These are phyloP conservation scores for Malassezia globosa DNA, from an alignment of 1,284 basidiomycete species.

Conservation along the genomic window DNA sequence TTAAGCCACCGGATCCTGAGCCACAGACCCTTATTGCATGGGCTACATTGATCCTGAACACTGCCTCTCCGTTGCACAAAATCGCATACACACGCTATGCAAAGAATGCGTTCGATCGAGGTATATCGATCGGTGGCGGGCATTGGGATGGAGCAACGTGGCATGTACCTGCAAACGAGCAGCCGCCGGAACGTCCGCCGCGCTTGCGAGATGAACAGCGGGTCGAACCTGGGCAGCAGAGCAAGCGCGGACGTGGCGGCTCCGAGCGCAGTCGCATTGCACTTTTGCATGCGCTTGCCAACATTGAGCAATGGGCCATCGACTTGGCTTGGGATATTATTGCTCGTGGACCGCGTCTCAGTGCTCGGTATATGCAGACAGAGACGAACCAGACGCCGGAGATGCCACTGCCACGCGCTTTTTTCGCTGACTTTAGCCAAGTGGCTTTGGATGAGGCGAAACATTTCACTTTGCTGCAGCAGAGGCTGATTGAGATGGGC, in stretches of 20 bases:
- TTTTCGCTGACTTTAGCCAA: slow-evolving; percentile 47
- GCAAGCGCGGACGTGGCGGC: slow-evolving; percentile 54
- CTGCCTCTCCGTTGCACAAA: slow-evolving; percentile 60
- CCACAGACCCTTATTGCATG: slow-evolving; percentile 58
- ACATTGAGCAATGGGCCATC: slow-evolving; percentile 78
- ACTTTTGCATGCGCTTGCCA: slow-evolving; percentile 70
- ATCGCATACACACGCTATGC: slow-evolving; percentile 62
- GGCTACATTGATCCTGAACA: slow-evolving; percentile 64
- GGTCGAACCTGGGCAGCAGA: slow-evolving; percentile 58
- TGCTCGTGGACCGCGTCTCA: slow-evolving; percentile 51
- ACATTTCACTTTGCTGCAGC: slow-evolving; percentile 51
- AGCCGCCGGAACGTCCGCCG: slow-evolving; percentile 61
- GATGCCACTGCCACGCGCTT: slow-evolving; percentile 33
- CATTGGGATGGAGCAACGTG: slow-evolving; percentile 22
- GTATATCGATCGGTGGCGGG: slow-evolving; percentile 56
- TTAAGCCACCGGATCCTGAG: slow-evolving; percentile 21
- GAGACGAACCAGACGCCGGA: background rate
- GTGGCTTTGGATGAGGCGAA: slow-evolving; percentile 69
- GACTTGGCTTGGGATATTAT: slow-evolving; percentile 56
- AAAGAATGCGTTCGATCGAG: slow-evolving; percentile 60
- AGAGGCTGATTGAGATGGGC: slow-evolving; percentile 53
- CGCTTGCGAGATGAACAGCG: slow-evolving; percentile 52
- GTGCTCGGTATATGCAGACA: slow-evolving; percentile 19
- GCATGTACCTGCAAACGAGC: slow-evolving; percentile 22
- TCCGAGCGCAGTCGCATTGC: slow-evolving; percentile 59